Percentiles rank a stretch among this genome's conserved stretches.
phyloP scores from a whole-genome alignment of 495 filamentous ascomycete genomes.

The Lasiosphaeria ovina region DNA sequence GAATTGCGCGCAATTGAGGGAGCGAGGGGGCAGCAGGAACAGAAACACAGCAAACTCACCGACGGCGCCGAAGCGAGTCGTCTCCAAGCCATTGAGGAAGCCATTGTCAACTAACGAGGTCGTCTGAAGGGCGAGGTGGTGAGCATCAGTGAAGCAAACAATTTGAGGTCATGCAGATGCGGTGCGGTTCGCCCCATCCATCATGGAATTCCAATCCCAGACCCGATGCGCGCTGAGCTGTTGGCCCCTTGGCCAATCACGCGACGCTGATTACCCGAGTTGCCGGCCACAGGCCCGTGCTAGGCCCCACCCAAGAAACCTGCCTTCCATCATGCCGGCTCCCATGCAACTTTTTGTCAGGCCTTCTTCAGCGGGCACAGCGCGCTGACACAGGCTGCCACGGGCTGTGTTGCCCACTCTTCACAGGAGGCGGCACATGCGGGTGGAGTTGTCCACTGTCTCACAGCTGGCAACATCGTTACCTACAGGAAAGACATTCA shows the following conservation, averaged over 20 bases:
- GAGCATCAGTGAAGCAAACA: constrained; percentile 25
- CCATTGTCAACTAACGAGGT: constrained; percentile 41
- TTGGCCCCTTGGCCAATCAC: constrained; percentile 24
- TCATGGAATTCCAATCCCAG: constrained; percentile 22
- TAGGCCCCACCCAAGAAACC: constrained; percentile 3
- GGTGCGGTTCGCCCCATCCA: neutral
- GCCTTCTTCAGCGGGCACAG: too few species aligned
- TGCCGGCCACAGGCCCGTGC: constrained; percentile 27
- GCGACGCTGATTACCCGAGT: constrained; percentile 30
- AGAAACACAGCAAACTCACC: constrained; percentile 33
- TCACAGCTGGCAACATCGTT: neutral
- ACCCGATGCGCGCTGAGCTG: constrained; percentile 22
- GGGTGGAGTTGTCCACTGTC: neutral
- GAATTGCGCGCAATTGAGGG: constrained; percentile 7
- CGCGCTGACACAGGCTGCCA: neutral
- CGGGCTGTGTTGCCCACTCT: neutral
- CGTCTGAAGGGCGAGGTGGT: constrained; percentile 15
- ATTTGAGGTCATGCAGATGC: constrained; percentile 27
- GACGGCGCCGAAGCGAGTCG: constrained; percentile 43
- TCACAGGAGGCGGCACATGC: neutral
- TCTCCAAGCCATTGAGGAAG: constrained; percentile 53
- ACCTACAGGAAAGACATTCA: too few species aligned
- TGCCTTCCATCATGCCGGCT: too few species aligned
- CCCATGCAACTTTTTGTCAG: too few species aligned
- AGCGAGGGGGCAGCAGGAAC: constrained; percentile 1